phyloP scores from a whole-genome alignment of 2,329 filamentous ascomycete species.

The Neonectria faginata region DNA sequence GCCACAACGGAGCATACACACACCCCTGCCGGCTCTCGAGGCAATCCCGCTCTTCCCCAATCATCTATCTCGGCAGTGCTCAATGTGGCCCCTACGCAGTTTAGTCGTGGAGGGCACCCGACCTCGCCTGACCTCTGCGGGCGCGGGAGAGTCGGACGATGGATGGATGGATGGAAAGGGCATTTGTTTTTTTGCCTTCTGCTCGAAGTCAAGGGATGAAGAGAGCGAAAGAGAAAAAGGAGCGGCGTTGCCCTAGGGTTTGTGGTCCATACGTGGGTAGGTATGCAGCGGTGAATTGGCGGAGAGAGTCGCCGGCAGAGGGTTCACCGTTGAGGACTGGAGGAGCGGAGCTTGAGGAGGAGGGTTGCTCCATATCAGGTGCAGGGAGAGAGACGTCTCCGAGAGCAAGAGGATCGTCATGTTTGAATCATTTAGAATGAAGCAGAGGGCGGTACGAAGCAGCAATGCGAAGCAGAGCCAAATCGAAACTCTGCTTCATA shows the following conservation, averaged over 20 bases:
- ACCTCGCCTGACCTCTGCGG: constrained; percentile 21
- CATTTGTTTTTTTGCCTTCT: too few relatives aligned
- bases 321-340: constrained; percentile 13
- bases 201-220: constrained; percentile 2
- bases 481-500: too few relatives aligned
- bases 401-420: not conserved
- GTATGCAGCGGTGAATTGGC: not conserved
- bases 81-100: constrained; percentile 20
- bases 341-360: constrained; percentile 5
- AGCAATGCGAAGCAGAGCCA: too few relatives aligned
- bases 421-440: not conserved
- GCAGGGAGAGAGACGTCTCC: too few relatives aligned
- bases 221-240: not conserved
- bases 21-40: constrained; percentile 25
- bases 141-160: not conserved
- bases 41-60: constrained; percentile 25
- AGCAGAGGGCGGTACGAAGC: not conserved
- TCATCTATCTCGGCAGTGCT: constrained; percentile 31
- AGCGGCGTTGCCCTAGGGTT: constrained; percentile 3
- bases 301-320: constrained; percentile 7
- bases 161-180: constrained; percentile 10
- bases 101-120: constrained; percentile 28
- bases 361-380: not conserved
- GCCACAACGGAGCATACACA: constrained; percentile 13
- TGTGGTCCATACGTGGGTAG: not conserved